These are phyloP conservation scores for Diplocarpon rosae DNA, from an alignment of 2,329 filamentous ascomycete species.

Conservation along the genomic window DNA sequence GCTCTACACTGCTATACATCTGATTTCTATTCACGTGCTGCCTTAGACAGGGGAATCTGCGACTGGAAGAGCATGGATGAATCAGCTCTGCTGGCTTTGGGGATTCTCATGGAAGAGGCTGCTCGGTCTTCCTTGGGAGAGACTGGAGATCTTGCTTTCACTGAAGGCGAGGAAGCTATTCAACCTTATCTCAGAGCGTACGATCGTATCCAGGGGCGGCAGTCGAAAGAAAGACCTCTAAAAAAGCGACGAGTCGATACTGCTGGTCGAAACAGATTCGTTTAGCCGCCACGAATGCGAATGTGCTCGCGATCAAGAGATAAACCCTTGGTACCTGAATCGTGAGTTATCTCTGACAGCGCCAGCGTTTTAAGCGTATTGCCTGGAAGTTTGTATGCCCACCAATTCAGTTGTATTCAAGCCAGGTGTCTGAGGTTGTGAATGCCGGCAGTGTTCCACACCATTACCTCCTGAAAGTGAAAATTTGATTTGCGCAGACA, in stretches of 20 bases:
- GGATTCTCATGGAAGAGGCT: conserved; percentile 64
- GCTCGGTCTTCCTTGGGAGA: conserved; percentile 48
- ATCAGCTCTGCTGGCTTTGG: conserved; percentile 64
- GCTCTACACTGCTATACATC: conserved; percentile 58
- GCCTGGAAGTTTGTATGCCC: background rate
- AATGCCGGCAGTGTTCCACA: too few species aligned
- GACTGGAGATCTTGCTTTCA: conserved; percentile 60
- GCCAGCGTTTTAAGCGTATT: background rate
- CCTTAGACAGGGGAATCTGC: conserved; percentile 20
- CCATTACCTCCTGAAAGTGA: too few species aligned
- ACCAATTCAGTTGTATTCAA: background rate
- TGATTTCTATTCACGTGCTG: conserved; percentile 45
- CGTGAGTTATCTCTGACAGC: background rate
- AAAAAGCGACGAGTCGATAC: conserved; percentile 12
- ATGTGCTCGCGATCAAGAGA: background rate
- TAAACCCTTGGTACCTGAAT: background rate
- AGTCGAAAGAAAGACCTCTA: conserved; percentile 1
- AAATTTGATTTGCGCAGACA: too few species aligned
- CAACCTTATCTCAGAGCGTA: background rate
- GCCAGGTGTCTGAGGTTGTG: background rate
- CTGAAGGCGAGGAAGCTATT: conserved; percentile 37
- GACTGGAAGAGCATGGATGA: conserved; percentile 59
- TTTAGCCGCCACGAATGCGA: background rate
- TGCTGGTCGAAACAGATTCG: background rate
- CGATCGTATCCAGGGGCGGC: background rate